A percentile compares a stretch with the other conserved stretches of the same genome.
These are phyloP conservation scores for Blumeriella jaapii DNA, from an alignment of 2,329 filamentous ascomycete genomes.

Conservation along the genomic window DNA sequence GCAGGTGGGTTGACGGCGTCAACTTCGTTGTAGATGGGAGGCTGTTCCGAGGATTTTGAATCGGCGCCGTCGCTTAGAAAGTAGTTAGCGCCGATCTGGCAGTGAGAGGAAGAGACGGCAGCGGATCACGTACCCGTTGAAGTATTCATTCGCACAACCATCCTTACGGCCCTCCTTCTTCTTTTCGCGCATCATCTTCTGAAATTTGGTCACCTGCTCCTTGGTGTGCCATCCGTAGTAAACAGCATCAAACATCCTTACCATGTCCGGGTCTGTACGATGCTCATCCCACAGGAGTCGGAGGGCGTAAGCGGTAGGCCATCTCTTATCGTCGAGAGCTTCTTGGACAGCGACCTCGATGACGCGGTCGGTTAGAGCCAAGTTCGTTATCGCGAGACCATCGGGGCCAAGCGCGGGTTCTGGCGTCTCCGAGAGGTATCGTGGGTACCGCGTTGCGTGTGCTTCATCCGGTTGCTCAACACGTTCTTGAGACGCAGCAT, in stretches of 20 bases:
- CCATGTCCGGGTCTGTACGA: slow-evolving; percentile 37
- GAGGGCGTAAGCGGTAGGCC: slow-evolving; percentile 51
- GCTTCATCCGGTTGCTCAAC: too few relatives aligned
- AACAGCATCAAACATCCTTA: slow-evolving; percentile 46
- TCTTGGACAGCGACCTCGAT: slow-evolving; percentile 47
- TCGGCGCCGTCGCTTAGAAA: slow-evolving; percentile 26
- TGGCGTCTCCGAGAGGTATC: slow-evolving; percentile 4
- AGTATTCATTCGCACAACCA: slow-evolving; percentile 41
- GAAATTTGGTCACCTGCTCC: slow-evolving; percentile 40
- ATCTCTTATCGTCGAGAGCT: slow-evolving; percentile 43
- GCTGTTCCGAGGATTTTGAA: slow-evolving; percentile 18
- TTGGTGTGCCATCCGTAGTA: slow-evolving; percentile 45
- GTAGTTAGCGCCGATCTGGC: too few relatives aligned
- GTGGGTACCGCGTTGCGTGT: slow-evolving; percentile 4
- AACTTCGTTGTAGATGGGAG: slow-evolving; percentile 10
- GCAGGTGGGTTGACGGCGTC: slow-evolving; percentile 12
- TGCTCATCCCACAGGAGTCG: slow-evolving; percentile 49
- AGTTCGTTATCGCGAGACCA: slow-evolving; percentile 14
- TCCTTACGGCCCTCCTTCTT: slow-evolving; percentile 46
- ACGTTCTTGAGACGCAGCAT: too few relatives aligned
- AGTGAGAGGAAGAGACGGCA: too few relatives aligned
- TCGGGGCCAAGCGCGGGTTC: slow-evolving; percentile 11
- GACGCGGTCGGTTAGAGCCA: slow-evolving; percentile 35
- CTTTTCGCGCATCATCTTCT: slow-evolving; percentile 37
- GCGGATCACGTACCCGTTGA: too few relatives aligned